Conservation (phyloP, 805 yeast species). For the Hanseniaspora pseudoguilliermondii region DNA sequence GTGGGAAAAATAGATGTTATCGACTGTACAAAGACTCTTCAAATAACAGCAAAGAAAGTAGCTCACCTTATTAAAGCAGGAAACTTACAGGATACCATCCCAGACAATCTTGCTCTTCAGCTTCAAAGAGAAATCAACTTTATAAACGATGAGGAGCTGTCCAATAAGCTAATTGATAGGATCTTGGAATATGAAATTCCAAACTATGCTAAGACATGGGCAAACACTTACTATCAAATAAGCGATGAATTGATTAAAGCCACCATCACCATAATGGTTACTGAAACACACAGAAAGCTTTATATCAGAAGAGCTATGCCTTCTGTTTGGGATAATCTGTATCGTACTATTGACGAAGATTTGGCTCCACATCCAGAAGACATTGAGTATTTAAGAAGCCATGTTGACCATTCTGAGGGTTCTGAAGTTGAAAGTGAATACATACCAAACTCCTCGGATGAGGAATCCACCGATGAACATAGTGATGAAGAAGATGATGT, state of each 20-base stretch:
- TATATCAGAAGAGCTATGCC: neutral
- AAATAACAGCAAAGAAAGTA: neutral
- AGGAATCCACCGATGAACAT: neutral
- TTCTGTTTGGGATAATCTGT: neutral
- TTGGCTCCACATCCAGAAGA: conserved; percentile 2
- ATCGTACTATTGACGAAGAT: neutral
- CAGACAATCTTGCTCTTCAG: neutral
- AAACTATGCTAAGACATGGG: neutral
- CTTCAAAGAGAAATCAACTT: neutral
- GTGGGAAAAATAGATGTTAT: conserved; percentile 36
- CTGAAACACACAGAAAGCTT: neutral
- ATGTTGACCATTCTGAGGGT: conserved; percentile 11
- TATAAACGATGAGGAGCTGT: neutral
- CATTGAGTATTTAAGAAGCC: conserved; percentile 6
- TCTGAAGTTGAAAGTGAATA: conserved; percentile 15
- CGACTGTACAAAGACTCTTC: neutral
- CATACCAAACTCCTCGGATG: neutral
- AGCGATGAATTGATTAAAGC: neutral
- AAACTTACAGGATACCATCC: neutral
- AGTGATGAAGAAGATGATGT: neutral
- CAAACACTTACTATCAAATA: neutral
- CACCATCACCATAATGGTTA: neutral
- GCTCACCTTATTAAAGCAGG: conserved; percentile 19
- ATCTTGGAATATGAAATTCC: neutral
- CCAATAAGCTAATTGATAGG: neutral